Evolutionary conservation across 495 filamentous ascomycete genomes (phyloP), one percentile per base, ranked within the genome.

Genomic region (Aspergillus mulundensis): DNA sequence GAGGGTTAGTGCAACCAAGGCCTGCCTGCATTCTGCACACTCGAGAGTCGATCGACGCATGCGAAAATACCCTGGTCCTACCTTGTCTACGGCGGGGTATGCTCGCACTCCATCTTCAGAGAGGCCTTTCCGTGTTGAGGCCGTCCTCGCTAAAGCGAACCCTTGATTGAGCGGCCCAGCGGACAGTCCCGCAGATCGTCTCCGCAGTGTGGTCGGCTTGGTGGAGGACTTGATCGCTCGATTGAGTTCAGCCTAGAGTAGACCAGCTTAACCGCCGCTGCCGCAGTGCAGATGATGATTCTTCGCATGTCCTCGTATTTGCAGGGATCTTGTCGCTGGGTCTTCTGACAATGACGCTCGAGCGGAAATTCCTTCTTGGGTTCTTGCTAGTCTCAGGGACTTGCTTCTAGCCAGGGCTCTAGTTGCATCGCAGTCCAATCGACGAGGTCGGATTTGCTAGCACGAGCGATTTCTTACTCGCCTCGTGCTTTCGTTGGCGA

Each of bases 261-360:
- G 28, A 23, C 46, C 16, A 49, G 56, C 49, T 45, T 59, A 54
- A 54, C 50, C 57, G 57, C 57, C 30, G 57, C 36, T 59, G 57
- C 57, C 57, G 57, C 57, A 59, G 34, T 50, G 51, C 57, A 59
- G 49, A 47, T 53, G 49, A 47, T 53, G 53, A 7, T 47, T 42
- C 46, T 43, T 49, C 2, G 36, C 15, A n/a, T 16, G 20, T n/a
- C 46, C n/a, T 34, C 28, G 46, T 23, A 51, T 57, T 12, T 28
- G 16, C 10, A 32, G 23, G 12, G 28, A 48, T 41, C 24, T 44
- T 7, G 16, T 7, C 18, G 18, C 34, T 19, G 34, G 39, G 24
- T 36, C 46, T 57, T 50, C 36, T 56, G 53, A 48, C 24, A 28
- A n/a, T n/a, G n/a, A n/a, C n/a, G 20, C 16, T 25, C 12, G 20